phyloP scores from a whole-genome alignment of 2,329 filamentous ascomycete genomes.

The Monilinia polystroma region DNA sequence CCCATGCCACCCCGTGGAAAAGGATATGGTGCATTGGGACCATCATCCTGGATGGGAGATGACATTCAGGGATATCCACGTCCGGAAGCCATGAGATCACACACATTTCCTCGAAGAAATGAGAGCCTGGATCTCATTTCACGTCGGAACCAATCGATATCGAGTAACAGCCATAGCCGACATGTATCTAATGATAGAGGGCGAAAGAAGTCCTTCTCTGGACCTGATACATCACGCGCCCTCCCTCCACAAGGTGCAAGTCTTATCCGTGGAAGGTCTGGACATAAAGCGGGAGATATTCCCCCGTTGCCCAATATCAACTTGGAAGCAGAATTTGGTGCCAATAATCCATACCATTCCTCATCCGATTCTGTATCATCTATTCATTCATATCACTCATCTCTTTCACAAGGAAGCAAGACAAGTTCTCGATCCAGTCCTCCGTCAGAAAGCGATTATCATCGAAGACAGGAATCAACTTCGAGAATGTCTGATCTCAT shows the following conservation, averaged over 20 bases:
- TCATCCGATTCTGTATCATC: conserved; percentile 65
- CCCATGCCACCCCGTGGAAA: conserved; percentile 45
- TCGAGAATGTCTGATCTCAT: conserved; percentile 53
- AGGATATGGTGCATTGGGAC: conserved; percentile 59
- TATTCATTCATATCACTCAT: conserved; percentile 61
- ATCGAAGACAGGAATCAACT: conserved; percentile 43
- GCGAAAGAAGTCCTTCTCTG: conserved; percentile 34
- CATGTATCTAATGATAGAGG: conserved; percentile 23
- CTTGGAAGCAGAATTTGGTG: conserved; percentile 58
- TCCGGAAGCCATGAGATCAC: conserved; percentile 35
- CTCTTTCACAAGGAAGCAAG: conserved; percentile 57
- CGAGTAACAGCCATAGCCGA: neutral
- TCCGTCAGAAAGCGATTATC: conserved; percentile 42
- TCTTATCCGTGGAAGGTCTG: conserved; percentile 33
- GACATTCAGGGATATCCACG: conserved; percentile 44
- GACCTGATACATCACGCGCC: conserved; percentile 36
- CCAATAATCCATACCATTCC: conserved; percentile 63
- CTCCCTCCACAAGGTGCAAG: conserved; percentile 39
- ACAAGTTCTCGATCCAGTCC: conserved; percentile 63
- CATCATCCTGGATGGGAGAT: conserved; percentile 44
- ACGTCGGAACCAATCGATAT: neutral
- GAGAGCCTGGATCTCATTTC: conserved; percentile 26
- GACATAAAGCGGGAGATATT: conserved; percentile 29
- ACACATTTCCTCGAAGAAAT: conserved; percentile 38
- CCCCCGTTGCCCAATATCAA: conserved; percentile 45